Percentiles rank a stretch among this genome's conserved stretches.
These are phyloP conservation scores for Aspergillus clavatus DNA, from an alignment of 2,329 filamentous ascomycete genomes.

Conservation along the genomic window DNA sequence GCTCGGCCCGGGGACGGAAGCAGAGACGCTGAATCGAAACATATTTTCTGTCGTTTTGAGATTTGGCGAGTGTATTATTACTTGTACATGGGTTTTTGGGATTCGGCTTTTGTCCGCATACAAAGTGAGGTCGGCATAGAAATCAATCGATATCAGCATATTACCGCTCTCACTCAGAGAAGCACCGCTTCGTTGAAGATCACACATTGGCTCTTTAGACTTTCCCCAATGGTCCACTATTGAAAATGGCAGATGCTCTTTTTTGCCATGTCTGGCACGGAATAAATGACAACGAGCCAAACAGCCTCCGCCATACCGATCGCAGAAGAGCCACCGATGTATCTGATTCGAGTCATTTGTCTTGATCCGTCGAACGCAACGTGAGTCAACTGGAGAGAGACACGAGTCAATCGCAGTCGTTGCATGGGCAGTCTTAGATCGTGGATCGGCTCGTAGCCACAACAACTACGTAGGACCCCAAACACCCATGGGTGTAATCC, in stretches of 20 bases:
- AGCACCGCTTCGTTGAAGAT: not conserved
- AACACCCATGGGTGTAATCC: not conserved
- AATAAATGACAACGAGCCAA: not conserved
- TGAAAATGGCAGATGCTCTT: no score
- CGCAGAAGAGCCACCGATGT: not conserved
- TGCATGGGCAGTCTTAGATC: not conserved
- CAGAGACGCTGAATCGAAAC: constrained; percentile 16
- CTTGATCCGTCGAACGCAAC: not conserved
- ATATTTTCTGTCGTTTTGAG: constrained; percentile 9
- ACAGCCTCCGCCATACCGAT: not conserved
- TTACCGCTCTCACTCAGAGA: not conserved
- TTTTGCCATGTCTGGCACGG: no score
- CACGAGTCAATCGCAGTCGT: not conserved
- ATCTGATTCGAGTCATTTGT: no score
- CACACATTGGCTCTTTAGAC: no score
- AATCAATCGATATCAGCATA: constrained; percentile 3
- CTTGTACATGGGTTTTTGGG: constrained; percentile 18
- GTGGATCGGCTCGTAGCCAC: no score
- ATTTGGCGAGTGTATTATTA: constrained; percentile 29
- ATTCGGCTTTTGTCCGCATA: not conserved
- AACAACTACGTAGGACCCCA: no score
- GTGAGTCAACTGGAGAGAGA: not conserved
- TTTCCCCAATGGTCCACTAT: no score
- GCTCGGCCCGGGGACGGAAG: constrained; percentile 11
- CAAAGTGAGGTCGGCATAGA: constrained; percentile 2